A percentile compares a stretch with the other conserved stretches of the same genome.
These are phyloP conservation scores for Salinomyces thailandicus DNA, from an alignment of 2,329 filamentous ascomycete genomes.

Conservation along the genomic window DNA sequence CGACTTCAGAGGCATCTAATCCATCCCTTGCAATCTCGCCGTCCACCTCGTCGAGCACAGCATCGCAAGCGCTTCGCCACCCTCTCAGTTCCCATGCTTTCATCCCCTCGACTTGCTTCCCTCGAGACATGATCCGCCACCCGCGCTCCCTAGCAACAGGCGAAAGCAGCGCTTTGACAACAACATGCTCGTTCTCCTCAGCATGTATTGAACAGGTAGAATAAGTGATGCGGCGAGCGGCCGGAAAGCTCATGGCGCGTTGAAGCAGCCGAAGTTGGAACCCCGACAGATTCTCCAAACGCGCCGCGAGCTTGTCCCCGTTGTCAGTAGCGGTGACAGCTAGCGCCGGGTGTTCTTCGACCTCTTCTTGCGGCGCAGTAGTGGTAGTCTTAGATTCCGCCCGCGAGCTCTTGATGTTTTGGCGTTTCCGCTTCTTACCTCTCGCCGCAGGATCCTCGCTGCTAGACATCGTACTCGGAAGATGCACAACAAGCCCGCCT, in stretches of 20 bases:
- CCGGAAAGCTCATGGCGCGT: constrained; percentile 75
- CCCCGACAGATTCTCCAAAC: constrained; percentile 62
- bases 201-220: constrained; percentile 86
- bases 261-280: constrained; percentile 75
- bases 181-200: constrained; percentile 81
- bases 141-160: constrained; percentile 54
- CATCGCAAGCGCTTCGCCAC: constrained; percentile 10
- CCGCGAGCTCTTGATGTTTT: constrained; percentile 2
- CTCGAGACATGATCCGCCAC: constrained; percentile 65
- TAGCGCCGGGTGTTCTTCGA: constrained; percentile 11
- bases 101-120: constrained; percentile 67
- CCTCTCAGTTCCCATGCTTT: constrained; percentile 59
- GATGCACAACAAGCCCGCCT: constrained; percentile 51
- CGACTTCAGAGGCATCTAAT: constrained; percentile 26
- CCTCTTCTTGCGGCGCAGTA: constrained; percentile 4
- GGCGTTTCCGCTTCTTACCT: constrained; percentile 25
- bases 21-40: constrained; percentile 1
- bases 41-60: background rate
- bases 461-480: constrained; percentile 35
- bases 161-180: constrained; percentile 59
- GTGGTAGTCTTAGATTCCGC: no score
- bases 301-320: constrained; percentile 45
- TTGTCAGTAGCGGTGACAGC: constrained; percentile 15
- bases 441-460: constrained; percentile 4
- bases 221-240: constrained; percentile 68